Conservation (phyloP, 306 rosid genomes). For the Rosa rugosa region DNA sequence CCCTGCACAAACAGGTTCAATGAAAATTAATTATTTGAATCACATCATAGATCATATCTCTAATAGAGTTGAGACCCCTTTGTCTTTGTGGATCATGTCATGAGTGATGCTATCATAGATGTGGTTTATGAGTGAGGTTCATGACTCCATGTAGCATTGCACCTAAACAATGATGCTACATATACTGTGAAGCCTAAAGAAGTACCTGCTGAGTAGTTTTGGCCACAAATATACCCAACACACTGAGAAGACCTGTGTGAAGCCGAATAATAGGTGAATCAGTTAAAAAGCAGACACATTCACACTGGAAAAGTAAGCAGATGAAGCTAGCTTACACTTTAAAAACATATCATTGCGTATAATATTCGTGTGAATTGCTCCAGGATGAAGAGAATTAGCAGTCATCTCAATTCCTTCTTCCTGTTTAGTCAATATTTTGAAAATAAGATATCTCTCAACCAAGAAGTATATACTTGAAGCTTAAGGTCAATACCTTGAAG, state of each 20-base stretch:
- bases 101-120: too few relatives aligned
- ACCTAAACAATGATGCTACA: too few relatives aligned
- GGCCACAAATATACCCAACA: conserved; percentile 48
- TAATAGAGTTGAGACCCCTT: not conserved
- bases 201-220: conserved; percentile 61
- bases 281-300: too few relatives aligned
- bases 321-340: too few relatives aligned
- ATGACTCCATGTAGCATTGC: not conserved
- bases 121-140: too few relatives aligned
- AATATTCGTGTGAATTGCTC: conserved; percentile 21
- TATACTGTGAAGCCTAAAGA: too few relatives aligned
- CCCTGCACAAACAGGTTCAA: not conserved
- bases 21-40: too few relatives aligned
- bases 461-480: too few relatives aligned
- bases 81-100: not conserved
- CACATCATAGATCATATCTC: too few relatives aligned
- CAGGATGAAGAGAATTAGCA: conserved; percentile 33
- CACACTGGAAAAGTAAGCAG: too few relatives aligned
- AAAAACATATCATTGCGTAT: not conserved
- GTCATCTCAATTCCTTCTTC: conserved; percentile 24
- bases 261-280: not conserved
- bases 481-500: conserved; percentile 52
- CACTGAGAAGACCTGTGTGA: conserved; percentile 43
- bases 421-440: not conserved
- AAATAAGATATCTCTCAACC: not conserved